Evolutionary conservation across 495 filamentous ascomycete genomes (phyloP), one percentile per base, ranked within the genome.

Genomic region (Tetracladium marchalianum): DNA sequence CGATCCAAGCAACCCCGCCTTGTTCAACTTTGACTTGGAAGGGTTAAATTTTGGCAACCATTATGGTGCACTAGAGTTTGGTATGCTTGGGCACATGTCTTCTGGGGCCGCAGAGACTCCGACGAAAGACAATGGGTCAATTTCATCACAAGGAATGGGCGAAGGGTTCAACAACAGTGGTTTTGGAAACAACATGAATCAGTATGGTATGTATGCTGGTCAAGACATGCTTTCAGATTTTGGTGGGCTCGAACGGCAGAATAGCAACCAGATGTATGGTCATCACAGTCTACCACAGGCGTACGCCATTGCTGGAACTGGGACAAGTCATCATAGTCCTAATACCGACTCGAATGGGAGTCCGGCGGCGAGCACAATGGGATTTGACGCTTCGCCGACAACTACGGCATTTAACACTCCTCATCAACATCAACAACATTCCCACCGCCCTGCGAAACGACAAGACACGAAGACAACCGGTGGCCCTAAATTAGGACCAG

Each of bases 31-130:
- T 59, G 87, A 96, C 60, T 72, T 95, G 2, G 87, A 92, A 31
- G 87, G 87, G 41, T 73, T 95, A 55, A 95, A 95, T 62, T 98
- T 97, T 58, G 89, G 87, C 39, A 96, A 90, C 57, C 85, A 90
- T 31, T 98, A 95, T 55, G 90, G 87, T 47, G 89, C 87, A 27
- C 63, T 93, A 48, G 92, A 98, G 61, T 95, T 96, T 57, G 81
- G 86, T 16, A 94, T 95, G 78, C 78, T 98, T 4, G 85, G 86
- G 15, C 89, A 95, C 57, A 90, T 98, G 84, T 85, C 86, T 24
- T 87, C 81, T 13, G 87, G 85, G 1, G 86, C 85, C 2, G 84
- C 78, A 15, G 87, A 90, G 44, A 87, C 85, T 1, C 81, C 80
- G 5, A 78, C 82, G 11, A 80, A 70, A 50, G 87, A 94, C 44